Base-by-base conservation (phyloP, 2,329 filamentous ascomycete genomes). In the Dryadomyces sulphureus region DNA sequence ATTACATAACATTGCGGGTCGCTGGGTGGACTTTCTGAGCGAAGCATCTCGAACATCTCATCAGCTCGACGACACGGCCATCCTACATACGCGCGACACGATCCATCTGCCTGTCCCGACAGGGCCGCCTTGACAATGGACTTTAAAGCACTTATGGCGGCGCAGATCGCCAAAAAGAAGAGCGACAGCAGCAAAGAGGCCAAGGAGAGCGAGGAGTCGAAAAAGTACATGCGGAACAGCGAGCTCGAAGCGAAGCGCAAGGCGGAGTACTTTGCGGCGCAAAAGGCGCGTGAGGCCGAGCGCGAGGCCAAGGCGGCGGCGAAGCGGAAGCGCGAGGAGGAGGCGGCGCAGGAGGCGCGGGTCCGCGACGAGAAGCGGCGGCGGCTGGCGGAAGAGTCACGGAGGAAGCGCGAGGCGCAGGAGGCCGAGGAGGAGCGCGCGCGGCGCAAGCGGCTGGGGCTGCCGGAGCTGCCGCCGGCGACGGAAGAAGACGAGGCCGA, bases 61-160 rank as follows among this genome's bases (percentile, higher is more conserved):
- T n/a, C n/a, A n/a, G n/a, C n/a, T n/a, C n/a, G n/a, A n/a, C n/a
- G n/a, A n/a, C n/a, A n/a, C n/a, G n/a, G n/a, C n/a, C n/a, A n/a
- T n/a, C n/a, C n/a, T n/a, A n/a, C n/a, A n/a, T n/a, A n/a, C n/a
- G n/a, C n/a, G n/a, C n/a, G n/a, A n/a, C n/a, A n/a, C n/a, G n/a
- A n/a, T n/a, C n/a, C n/a, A n/a, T 14, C 34, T 36, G 8, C 17
- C 3, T 16, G 8, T 36, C 17, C 17, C 34, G 16, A 36, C 34
- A 19, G 11, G 7, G 21, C 12, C 27, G 4, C 25, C n/a, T 19
- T n/a, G 7, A 20, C 21, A 30, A 98, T 98, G 92, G 89, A 98
- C 64, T 98, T 98, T 68, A 88, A 88, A 50, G 77, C 87, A 32
- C 69, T 98, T 41, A 94, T 98, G 86, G 79, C 84, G 57, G 84